Evolutionary conservation across 192 early-diverging fungal species (phyloP), one percentile per base, ranked within the genome.

Genomic region (Phycomyces blakesleeanus): DNA sequence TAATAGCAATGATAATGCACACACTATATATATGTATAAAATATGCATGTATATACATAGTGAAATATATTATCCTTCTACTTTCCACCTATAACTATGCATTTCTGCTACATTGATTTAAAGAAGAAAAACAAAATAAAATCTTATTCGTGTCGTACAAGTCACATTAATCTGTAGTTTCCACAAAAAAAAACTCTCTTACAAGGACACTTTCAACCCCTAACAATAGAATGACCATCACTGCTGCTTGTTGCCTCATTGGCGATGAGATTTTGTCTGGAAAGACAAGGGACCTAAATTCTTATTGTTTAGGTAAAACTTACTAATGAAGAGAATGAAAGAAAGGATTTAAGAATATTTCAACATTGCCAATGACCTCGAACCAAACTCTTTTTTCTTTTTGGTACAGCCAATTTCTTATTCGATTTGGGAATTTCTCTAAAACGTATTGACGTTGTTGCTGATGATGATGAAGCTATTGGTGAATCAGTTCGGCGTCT

Each of bases 201-300:
- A 7, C 29, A 34, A 34, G 29, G 29, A 34, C 7, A 34, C 29
- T 7, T 7, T 34, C n/a, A n/a, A n/a, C n/a, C 29, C 29, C 29
- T 34, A 34, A 34, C 29, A 34, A 34, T 7, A 34, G 29, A 34
- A 34, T 34, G 29, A 52, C 49, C 34, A 50, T 55, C 21, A 68
- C 66, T 44, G 66, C 66, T 15, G 58, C 66, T 11, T 68, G 66
- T 16, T 55, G 51, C 24, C 27, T 68, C 22, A 68, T 68, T 61
- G 66, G 90, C 29, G 87, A 90, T 78, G 88, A 90, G 61, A 83
- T 91, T 37, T 76, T 91, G 37, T 81, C 75, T 52, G 90, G 90
- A 47, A 89, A 86, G 54, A 85, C 81, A 9, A 81, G 67, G 11
- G 90, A 91, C 73, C 68, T 72, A 21, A 91, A 91, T 68, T 74